Evolutionary conservation across 805 yeast species (phyloP).

Genomic region (Citeromyces nyonsensis): DNA sequence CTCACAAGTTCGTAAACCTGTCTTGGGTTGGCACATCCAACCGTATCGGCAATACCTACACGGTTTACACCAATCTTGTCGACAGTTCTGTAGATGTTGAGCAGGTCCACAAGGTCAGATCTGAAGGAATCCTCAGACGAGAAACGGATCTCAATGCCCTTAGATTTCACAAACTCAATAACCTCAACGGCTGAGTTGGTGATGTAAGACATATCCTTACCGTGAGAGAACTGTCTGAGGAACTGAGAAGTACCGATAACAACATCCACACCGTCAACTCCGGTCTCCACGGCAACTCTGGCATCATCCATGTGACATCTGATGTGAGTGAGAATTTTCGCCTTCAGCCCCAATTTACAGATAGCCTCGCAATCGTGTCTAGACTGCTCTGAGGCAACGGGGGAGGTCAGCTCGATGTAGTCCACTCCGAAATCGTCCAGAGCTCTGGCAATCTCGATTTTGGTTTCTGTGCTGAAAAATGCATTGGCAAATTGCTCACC

Average conservation of each 20-base stretch:
- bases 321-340: slow-evolving; percentile 91
- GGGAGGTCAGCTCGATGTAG: slow-evolving; percentile 93
- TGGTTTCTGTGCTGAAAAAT: slow-evolving; percentile 85
- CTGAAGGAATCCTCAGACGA: slow-evolving; percentile 96
- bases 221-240: slow-evolving; percentile 88
- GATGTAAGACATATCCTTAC: slow-evolving; percentile 96
- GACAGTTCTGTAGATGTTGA: slow-evolving; percentile 92
- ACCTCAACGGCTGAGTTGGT: slow-evolving; percentile 94
- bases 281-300: slow-evolving; percentile 90
- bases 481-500: slow-evolving; percentile 99
- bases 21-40: slow-evolving; percentile 98
- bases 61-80: slow-evolving; percentile 96
- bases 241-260: slow-evolving; percentile 96
- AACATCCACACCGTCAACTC: slow-evolving; percentile 98
- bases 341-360: slow-evolving; percentile 90
- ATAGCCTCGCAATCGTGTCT: slow-evolving; percentile 93
- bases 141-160: slow-evolving; percentile 93
- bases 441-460: slow-evolving; percentile 94
- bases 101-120: slow-evolving; percentile 86
- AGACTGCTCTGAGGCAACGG: slow-evolving; percentile 94
- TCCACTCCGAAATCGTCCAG: slow-evolving; percentile 96
- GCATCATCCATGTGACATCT: slow-evolving; percentile 99
- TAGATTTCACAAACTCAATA: slow-evolving; percentile 90
- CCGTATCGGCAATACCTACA: slow-evolving; percentile 98
- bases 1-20: slow-evolving; percentile 95